A percentile compares a stretch with the other conserved stretches of the same genome.
phyloP scores from a whole-genome alignment of 208 protist species.

The Vickermania spadyakhi region DNA sequence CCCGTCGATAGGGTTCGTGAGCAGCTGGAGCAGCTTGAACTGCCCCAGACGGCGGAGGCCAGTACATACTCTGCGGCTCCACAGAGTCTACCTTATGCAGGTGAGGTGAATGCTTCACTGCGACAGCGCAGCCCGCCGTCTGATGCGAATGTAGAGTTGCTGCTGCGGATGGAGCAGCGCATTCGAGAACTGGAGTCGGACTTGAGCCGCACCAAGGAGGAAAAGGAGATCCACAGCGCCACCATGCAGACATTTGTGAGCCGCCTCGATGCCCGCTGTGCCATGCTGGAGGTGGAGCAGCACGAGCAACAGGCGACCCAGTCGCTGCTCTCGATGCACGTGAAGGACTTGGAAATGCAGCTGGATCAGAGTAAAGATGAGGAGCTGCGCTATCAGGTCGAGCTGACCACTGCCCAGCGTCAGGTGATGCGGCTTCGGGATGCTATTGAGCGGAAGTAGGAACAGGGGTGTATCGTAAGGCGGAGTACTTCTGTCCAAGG shows the following conservation, averaged over 20 bases:
- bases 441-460: constrained; percentile 10
- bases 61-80: too few species aligned
- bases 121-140: too few species aligned
- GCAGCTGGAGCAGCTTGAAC: too few species aligned
- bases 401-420: background rate
- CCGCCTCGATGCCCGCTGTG: background rate
- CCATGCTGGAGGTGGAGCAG: background rate
- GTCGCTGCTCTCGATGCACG: background rate
- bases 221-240: background rate
- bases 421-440: background rate
- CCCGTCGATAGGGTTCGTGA: too few species aligned
- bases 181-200: background rate
- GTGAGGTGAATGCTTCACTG: too few species aligned
- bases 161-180: background rate
- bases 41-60: too few species aligned
- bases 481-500: too few species aligned
- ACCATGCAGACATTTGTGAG: background rate
- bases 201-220: background rate
- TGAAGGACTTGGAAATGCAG: background rate
- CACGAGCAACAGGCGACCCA: background rate
- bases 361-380: background rate
- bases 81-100: too few species aligned
- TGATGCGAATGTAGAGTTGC: too few species aligned
- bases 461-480: constrained; percentile 8
- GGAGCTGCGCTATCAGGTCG: background rate